Evolutionary conservation across 176 grass and related monocot species (phyloP).

Genomic region (Thinopyrum elongatum): DNA sequence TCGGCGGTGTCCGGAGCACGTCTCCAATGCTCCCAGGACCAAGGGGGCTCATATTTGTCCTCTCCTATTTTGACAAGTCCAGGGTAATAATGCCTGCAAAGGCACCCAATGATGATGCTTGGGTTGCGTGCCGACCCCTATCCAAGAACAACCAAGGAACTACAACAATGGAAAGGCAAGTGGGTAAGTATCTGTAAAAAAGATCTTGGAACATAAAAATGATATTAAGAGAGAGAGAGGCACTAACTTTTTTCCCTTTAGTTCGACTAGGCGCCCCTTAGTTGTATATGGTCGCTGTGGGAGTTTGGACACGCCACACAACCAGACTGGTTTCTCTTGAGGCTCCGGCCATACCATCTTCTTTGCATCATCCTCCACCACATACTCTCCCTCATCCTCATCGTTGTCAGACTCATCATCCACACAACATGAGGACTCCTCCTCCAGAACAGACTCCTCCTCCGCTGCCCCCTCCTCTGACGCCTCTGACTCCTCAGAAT

Average conservation of each 20-base stretch:
- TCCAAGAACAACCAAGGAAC: too few relatives aligned
- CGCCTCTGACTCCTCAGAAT: too few relatives aligned
- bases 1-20: too few relatives aligned
- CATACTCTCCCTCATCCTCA: too few relatives aligned
- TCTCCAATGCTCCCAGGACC: too few relatives aligned
- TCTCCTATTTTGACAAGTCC: too few relatives aligned
- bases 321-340: neutral
- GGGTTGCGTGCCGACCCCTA: neutral
- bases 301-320: neutral
- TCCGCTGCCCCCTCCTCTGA: too few relatives aligned
- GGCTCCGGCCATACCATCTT: neutral
- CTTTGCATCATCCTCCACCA: neutral
- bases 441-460: too few relatives aligned
- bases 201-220: neutral
- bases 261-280: neutral
- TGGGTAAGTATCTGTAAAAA: neutral
- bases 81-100: too few relatives aligned
- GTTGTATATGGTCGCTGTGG: neutral
- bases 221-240: neutral
- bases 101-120: neutral
- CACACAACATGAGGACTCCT: too few relatives aligned
- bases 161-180: neutral
- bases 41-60: too few relatives aligned
- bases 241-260: neutral
- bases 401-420: too few relatives aligned